These are phyloP conservation scores for Dictyostelium brefeldianum DNA, from an alignment of 78 protist genomes.

Conservation along the genomic window DNA sequence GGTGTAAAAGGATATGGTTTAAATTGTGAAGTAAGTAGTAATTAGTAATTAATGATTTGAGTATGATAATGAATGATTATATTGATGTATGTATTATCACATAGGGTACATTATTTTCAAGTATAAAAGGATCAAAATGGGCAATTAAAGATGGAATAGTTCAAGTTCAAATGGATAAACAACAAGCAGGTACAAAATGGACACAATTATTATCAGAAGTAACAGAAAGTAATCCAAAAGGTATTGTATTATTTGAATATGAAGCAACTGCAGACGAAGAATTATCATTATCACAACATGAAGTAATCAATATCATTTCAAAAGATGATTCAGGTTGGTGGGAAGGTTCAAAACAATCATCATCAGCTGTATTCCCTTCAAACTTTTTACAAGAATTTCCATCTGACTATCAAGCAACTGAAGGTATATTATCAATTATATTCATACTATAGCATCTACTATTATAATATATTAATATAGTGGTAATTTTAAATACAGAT, in stretches of 20 bases:
- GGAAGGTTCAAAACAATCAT: constrained; percentile 37
- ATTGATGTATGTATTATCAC: background rate
- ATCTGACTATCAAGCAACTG: constrained; percentile 47
- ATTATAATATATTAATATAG: background rate
- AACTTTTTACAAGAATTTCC: constrained; percentile 45
- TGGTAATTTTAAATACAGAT: background rate
- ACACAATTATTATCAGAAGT: constrained; percentile 1
- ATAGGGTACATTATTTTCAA: constrained; percentile 31
- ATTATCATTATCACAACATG: constrained; percentile 15
- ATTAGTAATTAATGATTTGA: background rate
- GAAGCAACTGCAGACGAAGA: constrained; percentile 46
- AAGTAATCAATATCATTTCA: background rate
- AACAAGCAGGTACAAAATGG: constrained; percentile 35
- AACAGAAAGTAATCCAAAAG: constrained; percentile 22
- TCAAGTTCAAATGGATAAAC: constrained; percentile 30
- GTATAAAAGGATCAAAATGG: constrained; percentile 44
- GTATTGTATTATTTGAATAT: constrained; percentile 60
- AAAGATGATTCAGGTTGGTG: constrained; percentile 73
- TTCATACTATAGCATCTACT: too few relatives aligned
- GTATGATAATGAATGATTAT: background rate
- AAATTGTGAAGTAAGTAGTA: constrained; percentile 29
- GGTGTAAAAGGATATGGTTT: constrained; percentile 61
- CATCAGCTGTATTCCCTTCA: constrained; percentile 38
- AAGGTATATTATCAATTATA: constrained; percentile 21
- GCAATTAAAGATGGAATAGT: constrained; percentile 16